phyloP scores from a whole-genome alignment of 225 moss, liverwort and hornwort genomes.

The Polytrichum formosum region DNA sequence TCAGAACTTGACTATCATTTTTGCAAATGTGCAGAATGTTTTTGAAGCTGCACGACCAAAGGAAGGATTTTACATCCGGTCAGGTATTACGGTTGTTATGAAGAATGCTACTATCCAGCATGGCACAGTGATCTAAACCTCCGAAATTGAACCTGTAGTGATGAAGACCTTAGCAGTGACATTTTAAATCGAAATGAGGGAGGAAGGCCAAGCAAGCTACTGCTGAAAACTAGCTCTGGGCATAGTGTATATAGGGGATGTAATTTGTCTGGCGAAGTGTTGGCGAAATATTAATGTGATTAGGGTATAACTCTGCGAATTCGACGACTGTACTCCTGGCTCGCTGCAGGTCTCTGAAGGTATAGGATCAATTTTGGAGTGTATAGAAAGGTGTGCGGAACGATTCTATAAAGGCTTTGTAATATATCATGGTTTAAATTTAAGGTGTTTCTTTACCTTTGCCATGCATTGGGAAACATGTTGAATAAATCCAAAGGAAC shows the following conservation, averaged over 20 bases:
- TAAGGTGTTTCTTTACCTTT: neutral
- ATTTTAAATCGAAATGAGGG: too few relatives aligned
- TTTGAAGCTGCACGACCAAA: slow-evolving; percentile 51
- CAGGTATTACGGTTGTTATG: slow-evolving; percentile 41
- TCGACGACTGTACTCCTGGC: neutral
- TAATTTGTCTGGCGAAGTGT: neutral
- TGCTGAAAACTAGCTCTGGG: neutral
- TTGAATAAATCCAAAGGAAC: too few relatives aligned
- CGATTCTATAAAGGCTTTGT: slow-evolving; percentile 8
- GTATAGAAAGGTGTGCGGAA: slow-evolving; percentile 10
- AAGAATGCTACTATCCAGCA: slow-evolving; percentile 40
- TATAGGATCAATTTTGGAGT: slow-evolving; percentile 41
- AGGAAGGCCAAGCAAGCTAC: too few relatives aligned
- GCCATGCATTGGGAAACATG: neutral
- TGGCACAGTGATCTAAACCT: slow-evolving; percentile 37
- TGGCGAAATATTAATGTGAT: too few relatives aligned
- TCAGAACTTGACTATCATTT: neutral
- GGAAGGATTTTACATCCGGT: slow-evolving; percentile 46
- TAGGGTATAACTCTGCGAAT: neutral
- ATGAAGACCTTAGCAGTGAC: neutral
- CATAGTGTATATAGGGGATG: neutral
- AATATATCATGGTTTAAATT: slow-evolving; percentile 16
- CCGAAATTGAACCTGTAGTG: neutral
- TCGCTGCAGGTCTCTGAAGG: neutral
- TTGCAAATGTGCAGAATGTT: slow-evolving; percentile 28